Conservation (phyloP, 306 rosid species). For the Malus sieversii region DNA sequence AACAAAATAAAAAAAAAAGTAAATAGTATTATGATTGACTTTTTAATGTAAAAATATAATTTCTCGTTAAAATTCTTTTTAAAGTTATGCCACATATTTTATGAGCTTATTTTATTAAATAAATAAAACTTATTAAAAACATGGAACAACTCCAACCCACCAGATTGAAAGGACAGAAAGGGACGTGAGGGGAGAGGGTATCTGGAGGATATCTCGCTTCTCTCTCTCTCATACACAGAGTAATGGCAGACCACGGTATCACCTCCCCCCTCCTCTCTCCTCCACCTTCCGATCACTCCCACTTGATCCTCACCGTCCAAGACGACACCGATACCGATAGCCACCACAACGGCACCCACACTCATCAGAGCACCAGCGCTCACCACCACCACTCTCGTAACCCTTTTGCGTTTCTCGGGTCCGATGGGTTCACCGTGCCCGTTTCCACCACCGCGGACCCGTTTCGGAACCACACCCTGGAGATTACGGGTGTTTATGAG, state of each 20-base stretch:
- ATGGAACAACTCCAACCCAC: too few relatives aligned
- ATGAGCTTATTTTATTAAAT: too few relatives aligned
- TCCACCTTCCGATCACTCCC: slow-evolving; percentile 33
- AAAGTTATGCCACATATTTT: too few relatives aligned
- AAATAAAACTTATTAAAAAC: too few relatives aligned
- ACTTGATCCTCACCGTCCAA: slow-evolving; percentile 37
- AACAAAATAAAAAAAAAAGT: fast-evolving
- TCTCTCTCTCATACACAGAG: background rate
- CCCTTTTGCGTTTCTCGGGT: slow-evolving; percentile 52
- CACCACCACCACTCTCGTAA: slow-evolving; percentile 17
- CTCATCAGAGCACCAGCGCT: background rate
- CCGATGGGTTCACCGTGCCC: slow-evolving; percentile 43
- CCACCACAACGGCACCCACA: background rate
- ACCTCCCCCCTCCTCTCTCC: slow-evolving; percentile 51
- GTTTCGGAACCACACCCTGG: slow-evolving; percentile 51
- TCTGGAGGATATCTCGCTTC: background rate
- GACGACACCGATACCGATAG: background rate
- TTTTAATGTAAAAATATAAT: too few relatives aligned
- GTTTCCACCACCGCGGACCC: slow-evolving; percentile 54
- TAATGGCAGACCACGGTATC: slow-evolving; percentile 55
- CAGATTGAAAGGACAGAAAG: too few relatives aligned
- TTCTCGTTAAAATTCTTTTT: too few relatives aligned
- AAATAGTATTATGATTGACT: too few relatives aligned
- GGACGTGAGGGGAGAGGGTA: too few relatives aligned
- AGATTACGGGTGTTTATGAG: slow-evolving; percentile 58